Evolutionary conservation across 208 protist species (phyloP), one percentile per base, ranked within the genome.

Genomic region (Wallacemonas sp.): DNA sequence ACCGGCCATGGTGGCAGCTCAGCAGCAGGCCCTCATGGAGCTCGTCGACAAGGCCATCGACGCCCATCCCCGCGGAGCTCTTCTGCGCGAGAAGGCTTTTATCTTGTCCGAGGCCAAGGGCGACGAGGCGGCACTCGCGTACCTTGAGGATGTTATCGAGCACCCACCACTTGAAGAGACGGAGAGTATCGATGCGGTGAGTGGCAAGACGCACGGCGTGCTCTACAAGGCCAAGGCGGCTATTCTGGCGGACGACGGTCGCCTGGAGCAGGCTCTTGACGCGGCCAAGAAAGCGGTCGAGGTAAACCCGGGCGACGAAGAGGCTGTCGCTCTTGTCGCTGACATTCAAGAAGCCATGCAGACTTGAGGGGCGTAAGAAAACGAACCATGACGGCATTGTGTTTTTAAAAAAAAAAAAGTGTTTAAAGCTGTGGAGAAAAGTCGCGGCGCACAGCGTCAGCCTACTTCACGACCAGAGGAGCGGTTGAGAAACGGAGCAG

Each of bases 211-310:
- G 19, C 41, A 76, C 45, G 68, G 79, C 41, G 90, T 84, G 32
- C 78, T 96, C 39, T 73, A 85, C 41, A 96, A 96, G 78, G 87
- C 91, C 29, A 92, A 92, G 76, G 87, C 91, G 1, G 91, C 91
- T 13, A 91, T 96, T 50, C 71, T 96, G 1, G 91, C 91, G 12
- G 91, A 96, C 61, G 76, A 74, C 34, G 83, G 85, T 5, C 81
- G 69, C 58, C 66, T 94, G 34, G 52, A 44, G 3, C 86, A 91
- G 42, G 91, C 91, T 27, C 68, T 91, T n/a, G 66, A 66, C 44
- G 81, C 71, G 8, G 85, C 86, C 34, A 62, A 82, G 41, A 63
- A 78, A 42, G 91, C 88, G 0, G 70, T 91, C 9, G 71, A 73
- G 64, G 72, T 79, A 52, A 69, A 70, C 60, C 80, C 91, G 2